These are phyloP conservation scores for Colletotrichum abscissum DNA, from an alignment of 2,329 filamentous ascomycete genomes.

Conservation along the genomic window DNA sequence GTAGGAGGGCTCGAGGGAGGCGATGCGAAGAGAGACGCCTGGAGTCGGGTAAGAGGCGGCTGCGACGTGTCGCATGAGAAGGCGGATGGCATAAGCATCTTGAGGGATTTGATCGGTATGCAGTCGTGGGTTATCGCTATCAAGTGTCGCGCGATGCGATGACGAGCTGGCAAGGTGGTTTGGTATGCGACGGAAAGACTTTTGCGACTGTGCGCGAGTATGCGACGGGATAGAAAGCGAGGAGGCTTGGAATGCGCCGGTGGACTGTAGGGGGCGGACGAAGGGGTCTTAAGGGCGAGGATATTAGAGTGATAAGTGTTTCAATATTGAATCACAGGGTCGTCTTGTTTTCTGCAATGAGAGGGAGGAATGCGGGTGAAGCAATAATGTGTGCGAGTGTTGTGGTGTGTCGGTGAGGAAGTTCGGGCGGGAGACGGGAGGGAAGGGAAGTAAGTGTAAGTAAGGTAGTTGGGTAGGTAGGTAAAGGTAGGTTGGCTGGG, in stretches of 20 bases:
- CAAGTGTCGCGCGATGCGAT: background rate
- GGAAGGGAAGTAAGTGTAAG: conserved; percentile 29
- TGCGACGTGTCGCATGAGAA: conserved; percentile 68
- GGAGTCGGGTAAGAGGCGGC: conserved; percentile 55
- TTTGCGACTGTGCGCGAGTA: conserved; percentile 25
- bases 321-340: conserved; percentile 9
- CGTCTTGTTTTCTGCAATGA: conserved; percentile 5
- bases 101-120: conserved; percentile 35
- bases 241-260: conserved; percentile 30
- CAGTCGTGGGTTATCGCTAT: background rate
- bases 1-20: conserved; percentile 68
- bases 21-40: conserved; percentile 64
- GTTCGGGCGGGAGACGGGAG: conserved; percentile 15
- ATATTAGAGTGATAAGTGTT: background rate
- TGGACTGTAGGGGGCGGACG: conserved; percentile 3
- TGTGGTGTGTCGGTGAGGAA: conserved; percentile 29
- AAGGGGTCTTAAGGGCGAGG: conserved; percentile 25
- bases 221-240: conserved; percentile 20
- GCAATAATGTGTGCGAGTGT: conserved; percentile 4
- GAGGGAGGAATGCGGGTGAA: conserved; percentile 16
- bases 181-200: conserved; percentile 27
- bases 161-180: background rate
- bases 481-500: conserved; percentile 34
- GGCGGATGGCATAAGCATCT: conserved; percentile 70
- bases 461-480: background rate